Conservation (phyloP, 805 yeast genomes). For the Nakazawaea peltata region DNA sequence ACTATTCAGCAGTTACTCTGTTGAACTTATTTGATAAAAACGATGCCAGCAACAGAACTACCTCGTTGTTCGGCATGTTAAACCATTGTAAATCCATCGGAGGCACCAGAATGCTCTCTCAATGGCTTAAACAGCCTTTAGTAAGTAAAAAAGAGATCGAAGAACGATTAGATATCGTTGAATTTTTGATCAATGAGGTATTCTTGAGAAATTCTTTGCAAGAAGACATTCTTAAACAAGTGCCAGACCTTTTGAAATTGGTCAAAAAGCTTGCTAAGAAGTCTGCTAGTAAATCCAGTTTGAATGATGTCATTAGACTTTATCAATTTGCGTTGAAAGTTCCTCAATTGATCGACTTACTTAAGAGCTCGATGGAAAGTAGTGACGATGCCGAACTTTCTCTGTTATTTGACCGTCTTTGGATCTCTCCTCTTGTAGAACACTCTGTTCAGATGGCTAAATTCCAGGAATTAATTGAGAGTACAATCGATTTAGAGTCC, state of each 20-base stretch:
- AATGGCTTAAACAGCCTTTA: conserved; percentile 95
- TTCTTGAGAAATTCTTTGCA: conserved; percentile 58
- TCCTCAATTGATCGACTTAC: conserved; percentile 56
- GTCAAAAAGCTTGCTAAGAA: conserved; percentile 51
- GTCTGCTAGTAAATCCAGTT: conserved; percentile 38
- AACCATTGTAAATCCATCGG: conserved; percentile 85
- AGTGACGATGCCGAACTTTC: conserved; percentile 16
- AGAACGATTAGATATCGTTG: conserved; percentile 71
- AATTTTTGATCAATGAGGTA: conserved; percentile 60
- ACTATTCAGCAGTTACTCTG: conserved; percentile 83
- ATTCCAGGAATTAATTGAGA: conserved; percentile 80
- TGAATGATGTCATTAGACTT: conserved; percentile 85
- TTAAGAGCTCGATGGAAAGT: conserved; percentile 21
- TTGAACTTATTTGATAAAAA: conserved; percentile 62
- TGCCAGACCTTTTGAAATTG: conserved; percentile 79
- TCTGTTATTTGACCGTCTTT: conserved; percentile 36
- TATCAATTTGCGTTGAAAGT: conserved; percentile 71
- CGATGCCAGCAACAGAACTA: conserved; percentile 31
- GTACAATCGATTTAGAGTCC: conserved; percentile 83
- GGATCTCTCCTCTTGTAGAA: conserved; percentile 51
- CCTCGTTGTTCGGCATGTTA: conserved; percentile 71
- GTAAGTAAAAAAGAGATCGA: conserved; percentile 52
- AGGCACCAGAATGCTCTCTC: conserved; percentile 83
- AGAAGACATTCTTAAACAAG: conserved; percentile 55
- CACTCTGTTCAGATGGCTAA: conserved; percentile 47